A percentile compares a stretch with the other conserved stretches of the same genome.
phyloP scores from a whole-genome alignment of 169 alveolate species.

The Cystoisospora suis region DNA sequence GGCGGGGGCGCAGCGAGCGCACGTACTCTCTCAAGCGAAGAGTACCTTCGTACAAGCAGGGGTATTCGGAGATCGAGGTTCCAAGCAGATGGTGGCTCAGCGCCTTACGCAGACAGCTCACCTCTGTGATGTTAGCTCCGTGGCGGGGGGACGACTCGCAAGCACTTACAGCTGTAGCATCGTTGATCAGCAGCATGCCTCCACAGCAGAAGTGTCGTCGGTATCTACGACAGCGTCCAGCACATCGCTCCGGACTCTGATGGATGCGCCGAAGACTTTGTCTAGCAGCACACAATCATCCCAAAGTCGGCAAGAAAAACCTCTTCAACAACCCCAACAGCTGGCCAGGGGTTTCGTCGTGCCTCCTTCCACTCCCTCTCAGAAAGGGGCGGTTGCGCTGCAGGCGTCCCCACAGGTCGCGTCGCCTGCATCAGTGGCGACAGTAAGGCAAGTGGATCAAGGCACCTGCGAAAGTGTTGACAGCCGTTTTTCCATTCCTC shows the following conservation, averaged over 20 bases:
- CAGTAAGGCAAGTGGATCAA: neutral
- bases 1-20: neutral
- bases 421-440: neutral
- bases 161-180: neutral
- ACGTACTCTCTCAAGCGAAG: neutral
- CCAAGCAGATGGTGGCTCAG: slow-evolving; percentile 32
- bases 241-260: neutral
- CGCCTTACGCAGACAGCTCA: neutral
- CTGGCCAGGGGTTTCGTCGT: neutral
- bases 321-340: neutral
- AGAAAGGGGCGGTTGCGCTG: too few relatives aligned
- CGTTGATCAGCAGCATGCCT: neutral
- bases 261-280: neutral
- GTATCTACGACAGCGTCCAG: neutral
- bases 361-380: too few relatives aligned
- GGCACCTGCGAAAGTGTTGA: neutral
- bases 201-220: neutral
- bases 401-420: too few relatives aligned
- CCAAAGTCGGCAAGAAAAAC: neutral
- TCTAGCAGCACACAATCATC: too few relatives aligned
- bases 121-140: neutral
- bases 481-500: neutral
- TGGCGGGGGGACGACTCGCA: neutral
- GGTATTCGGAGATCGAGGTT: neutral
- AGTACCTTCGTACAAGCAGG: slow-evolving; percentile 13